These are phyloP conservation scores for Agaricus blazei DNA, from an alignment of 768 basidiomycete species.

Conservation along the genomic window DNA sequence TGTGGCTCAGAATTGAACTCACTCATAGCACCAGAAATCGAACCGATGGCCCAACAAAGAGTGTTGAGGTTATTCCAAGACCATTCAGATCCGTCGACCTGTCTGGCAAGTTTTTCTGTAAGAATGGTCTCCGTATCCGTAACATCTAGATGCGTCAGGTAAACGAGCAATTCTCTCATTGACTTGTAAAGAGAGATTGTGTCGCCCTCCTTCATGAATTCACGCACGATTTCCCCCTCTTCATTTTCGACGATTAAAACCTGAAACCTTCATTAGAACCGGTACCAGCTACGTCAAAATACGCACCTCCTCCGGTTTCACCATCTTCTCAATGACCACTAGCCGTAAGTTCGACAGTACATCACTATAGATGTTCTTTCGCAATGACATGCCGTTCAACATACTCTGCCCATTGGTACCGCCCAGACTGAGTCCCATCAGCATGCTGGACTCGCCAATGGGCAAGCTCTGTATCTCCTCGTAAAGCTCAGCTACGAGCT, in stretches of 20 bases:
- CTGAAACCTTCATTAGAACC: conserved; percentile 32
- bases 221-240: conserved; percentile 98
- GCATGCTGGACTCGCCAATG: conserved; percentile 76
- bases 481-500: conserved; percentile 93
- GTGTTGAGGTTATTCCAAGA: conserved; percentile 99
- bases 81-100: conserved; percentile 98
- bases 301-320: conserved; percentile 95
- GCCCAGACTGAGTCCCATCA: conserved; percentile 88
- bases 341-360: conserved; percentile 90
- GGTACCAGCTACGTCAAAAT: background rate
- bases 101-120: conserved; percentile 94
- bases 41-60: conserved; percentile 99
- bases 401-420: conserved; percentile 59
- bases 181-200: conserved; percentile 99
- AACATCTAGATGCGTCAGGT: conserved; percentile 96
- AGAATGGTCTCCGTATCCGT: conserved; percentile 94
- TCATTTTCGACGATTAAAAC: conserved; percentile 99
- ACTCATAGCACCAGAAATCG: conserved; percentile 99
- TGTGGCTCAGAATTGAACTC: conserved; percentile 28
- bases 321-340: conserved; percentile 98
- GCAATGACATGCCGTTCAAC: conserved; percentile 71
- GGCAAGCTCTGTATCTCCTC: conserved; percentile 94
- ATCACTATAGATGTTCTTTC: conserved; percentile 95
- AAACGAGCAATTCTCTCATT: conserved; percentile 96
- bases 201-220: conserved; percentile 98